Base-by-base conservation (phyloP, 768 basidiomycete genomes). In the Hebeloma cylindrosporum region DNA sequence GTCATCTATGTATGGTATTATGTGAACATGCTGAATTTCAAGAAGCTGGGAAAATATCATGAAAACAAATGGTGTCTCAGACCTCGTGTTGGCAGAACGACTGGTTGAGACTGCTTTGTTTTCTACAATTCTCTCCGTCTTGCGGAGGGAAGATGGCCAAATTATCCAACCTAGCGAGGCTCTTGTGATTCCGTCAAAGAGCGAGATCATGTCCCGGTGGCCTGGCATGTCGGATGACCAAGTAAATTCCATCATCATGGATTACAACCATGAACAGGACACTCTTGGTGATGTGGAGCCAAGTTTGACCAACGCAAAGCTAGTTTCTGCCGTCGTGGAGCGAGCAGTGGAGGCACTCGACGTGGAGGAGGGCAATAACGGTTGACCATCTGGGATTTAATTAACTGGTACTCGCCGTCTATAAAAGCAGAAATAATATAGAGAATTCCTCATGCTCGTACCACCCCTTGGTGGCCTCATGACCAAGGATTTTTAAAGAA, bases 81-180 rank as follows among this genome's bases (percentile, higher is more conserved):
- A 97, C 57, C 73, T 80, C 34, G 83, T 89, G 56, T 69, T 93
- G 43, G 84, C 77, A 53, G 72, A 76, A 3, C 75, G 86, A n/a
- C 80, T 89, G 53, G 76, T 78, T 29, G 69, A 66, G 44, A 94
- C 91, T 0, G 88, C 90, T 11, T 67, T 93, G 22, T 93, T 85
- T 63, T 60, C 73, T 7, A 84, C 88, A 0, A 70, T 93, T 10
- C 63, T 66, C 29, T 68, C 73, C 3, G 69, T 78, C 22, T 54
- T 82, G 17, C 35, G 50, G 57, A 72, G 34, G 67, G 72, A 23
- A 61, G 72, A 46, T 37, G 78, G 75, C 0, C 77, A 75, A 48
- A 74, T 80, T 47, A 72, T 80, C 7, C 62, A 69, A 31, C 85
- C 85, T 3, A 71, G 71, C 14, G 73, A 79, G 32, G 80, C 83